Conservation (phyloP, 2,329 filamentous ascomycete species). For the Huntiella abstrusa region DNA sequence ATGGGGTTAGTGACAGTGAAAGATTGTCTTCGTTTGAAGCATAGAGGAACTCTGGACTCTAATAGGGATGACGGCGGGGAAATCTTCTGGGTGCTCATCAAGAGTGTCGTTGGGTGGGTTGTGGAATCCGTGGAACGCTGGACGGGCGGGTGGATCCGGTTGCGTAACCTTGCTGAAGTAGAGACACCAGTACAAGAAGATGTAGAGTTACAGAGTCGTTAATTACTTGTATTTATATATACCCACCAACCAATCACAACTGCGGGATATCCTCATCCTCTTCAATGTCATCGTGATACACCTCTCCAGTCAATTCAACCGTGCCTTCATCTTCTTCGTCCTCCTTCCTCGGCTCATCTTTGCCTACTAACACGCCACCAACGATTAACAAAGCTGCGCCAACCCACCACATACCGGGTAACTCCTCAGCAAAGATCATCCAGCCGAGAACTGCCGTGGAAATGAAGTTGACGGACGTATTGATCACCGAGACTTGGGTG, state of each 20-base stretch:
- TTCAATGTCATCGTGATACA: constrained; percentile 10
- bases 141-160: constrained; percentile 37
- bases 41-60: constrained; percentile 82
- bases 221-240: background rate
- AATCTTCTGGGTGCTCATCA: constrained; percentile 41
- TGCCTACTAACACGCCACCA: constrained; percentile 62
- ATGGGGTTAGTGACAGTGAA: constrained; percentile 85
- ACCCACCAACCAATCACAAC: constrained; percentile 2
- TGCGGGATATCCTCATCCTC: constrained; percentile 18
- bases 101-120: constrained; percentile 36
- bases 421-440: constrained; percentile 49
- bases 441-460: constrained; percentile 54
- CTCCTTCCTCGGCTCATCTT: constrained; percentile 31
- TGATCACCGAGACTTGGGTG: constrained; percentile 64
- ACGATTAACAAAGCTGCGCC: constrained; percentile 54
- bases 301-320: constrained; percentile 12
- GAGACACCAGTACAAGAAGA: constrained; percentile 17
- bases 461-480: constrained; percentile 68
- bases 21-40: constrained; percentile 92
- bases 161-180: constrained; percentile 28
- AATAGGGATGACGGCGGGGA: constrained; percentile 39
- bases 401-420: constrained; percentile 60
- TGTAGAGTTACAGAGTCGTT: constrained; percentile 15
- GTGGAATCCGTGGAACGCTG: constrained; percentile 32
- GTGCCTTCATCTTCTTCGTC: constrained; percentile 1